Evolutionary conservation across 352 stramenopile species (phyloP).

Genomic region (Thalassiosira livingstoniorum): DNA sequence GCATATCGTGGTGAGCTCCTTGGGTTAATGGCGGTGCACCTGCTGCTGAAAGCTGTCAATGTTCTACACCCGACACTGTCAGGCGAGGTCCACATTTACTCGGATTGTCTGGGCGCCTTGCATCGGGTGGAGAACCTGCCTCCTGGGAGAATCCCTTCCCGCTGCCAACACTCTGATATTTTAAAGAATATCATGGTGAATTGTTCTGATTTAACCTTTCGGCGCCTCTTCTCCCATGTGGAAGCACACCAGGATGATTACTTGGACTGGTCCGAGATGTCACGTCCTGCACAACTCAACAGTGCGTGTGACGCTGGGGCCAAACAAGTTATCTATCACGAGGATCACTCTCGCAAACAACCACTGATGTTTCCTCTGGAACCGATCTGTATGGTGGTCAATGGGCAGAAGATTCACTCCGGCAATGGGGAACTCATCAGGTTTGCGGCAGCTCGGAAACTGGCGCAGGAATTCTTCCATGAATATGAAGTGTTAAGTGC

Average conservation of each 20-base stretch:
- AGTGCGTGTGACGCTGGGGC: neutral
- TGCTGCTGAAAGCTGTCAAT: constrained; percentile 1
- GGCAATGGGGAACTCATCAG: neutral
- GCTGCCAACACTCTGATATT: constrained; percentile 21
- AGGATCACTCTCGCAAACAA: too few relatives aligned
- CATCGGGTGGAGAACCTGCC: neutral
- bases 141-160: constrained; percentile 1
- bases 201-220: neutral
- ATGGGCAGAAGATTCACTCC: neutral
- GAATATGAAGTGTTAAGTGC: neutral
- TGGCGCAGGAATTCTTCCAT: neutral
- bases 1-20: constrained; percentile 26
- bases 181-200: constrained; percentile 15
- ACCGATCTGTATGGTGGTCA: neutral
- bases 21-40: constrained; percentile 18
- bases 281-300: neutral
- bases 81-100: constrained; percentile 6
- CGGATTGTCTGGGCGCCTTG: constrained; percentile 14
- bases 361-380: neutral
- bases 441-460: neutral
- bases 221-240: neutral
- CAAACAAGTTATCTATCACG: neutral
- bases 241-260: neutral
- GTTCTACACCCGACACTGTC: neutral
- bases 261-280: neutral